Evolutionary conservation across 2,329 filamentous ascomycete species (phyloP).

Genomic region (Xylaria sp.): DNA sequence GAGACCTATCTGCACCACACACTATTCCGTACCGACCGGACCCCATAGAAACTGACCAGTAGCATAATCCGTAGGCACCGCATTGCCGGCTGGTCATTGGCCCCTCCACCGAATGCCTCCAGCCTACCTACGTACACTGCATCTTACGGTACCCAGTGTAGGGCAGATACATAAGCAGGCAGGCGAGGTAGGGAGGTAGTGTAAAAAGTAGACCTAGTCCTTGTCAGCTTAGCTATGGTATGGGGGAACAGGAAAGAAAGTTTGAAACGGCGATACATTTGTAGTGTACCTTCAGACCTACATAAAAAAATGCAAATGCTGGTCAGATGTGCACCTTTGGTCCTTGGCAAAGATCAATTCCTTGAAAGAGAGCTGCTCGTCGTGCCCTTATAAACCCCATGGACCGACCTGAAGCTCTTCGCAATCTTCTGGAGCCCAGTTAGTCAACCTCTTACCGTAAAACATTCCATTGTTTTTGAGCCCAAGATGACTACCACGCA

Average conservation of each 20-base stretch:
- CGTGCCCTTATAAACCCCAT: conserved; percentile 2
- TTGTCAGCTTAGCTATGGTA: background rate
- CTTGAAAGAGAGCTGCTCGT: conserved; percentile 5
- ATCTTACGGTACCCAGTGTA: no score
- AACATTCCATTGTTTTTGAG: background rate
- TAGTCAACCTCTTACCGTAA: background rate
- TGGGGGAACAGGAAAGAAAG: background rate
- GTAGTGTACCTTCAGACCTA: background rate
- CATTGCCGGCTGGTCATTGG: background rate
- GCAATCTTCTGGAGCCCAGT: background rate
- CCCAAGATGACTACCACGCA: conserved; percentile 54
- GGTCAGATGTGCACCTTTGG: background rate
- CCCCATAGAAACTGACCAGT: background rate
- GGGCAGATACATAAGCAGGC: no score
- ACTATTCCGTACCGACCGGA: background rate
- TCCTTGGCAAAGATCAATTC: background rate
- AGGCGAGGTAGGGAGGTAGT: background rate
- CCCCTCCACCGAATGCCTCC: background rate
- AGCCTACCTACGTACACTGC: no score
- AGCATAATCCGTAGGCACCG: background rate
- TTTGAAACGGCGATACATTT: background rate
- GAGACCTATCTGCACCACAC: background rate
- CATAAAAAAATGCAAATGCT: background rate
- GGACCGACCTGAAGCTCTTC: background rate
- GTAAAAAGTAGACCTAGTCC: background rate